A percentile compares a stretch with the other conserved stretches of the same genome.
Conservation (phyloP, 345 rosid genomes). For the Pugionium dolabratum region DNA sequence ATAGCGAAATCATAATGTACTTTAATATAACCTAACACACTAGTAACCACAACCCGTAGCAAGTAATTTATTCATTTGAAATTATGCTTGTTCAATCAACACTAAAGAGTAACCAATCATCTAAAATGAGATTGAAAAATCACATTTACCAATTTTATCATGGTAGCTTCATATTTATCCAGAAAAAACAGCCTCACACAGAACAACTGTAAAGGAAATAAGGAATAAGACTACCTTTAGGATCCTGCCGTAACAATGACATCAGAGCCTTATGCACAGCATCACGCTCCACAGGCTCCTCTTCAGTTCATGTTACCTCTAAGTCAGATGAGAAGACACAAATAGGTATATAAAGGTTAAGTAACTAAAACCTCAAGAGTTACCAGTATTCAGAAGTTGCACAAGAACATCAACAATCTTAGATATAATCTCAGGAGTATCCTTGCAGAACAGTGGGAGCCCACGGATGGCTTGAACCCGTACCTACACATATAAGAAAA, state of each 20-base stretch:
- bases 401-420: slow-evolving; percentile 88
- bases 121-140: background rate
- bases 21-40: background rate
- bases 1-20: background rate
- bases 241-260: slow-evolving; percentile 95
- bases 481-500: slow-evolving; percentile 53
- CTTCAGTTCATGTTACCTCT: slow-evolving; percentile 43
- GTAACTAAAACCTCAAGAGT: slow-evolving; percentile 27
- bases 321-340: slow-evolving; percentile 7
- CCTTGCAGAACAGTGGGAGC: slow-evolving; percentile 94
- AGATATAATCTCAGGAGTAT: slow-evolving; percentile 67
- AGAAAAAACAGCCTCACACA: background rate
- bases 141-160: background rate
- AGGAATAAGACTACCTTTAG: slow-evolving; percentile 68
- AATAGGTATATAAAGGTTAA: background rate
- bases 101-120: slow-evolving; percentile 1
- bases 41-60: background rate
- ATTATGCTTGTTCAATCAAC: background rate
- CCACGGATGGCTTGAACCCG: slow-evolving; percentile 98
- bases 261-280: slow-evolving; percentile 95
- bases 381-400: slow-evolving; percentile 80
- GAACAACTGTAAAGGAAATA: background rate
- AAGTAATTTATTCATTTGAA: slow-evolving; percentile 2
- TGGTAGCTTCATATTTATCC: background rate
- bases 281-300: slow-evolving; percentile 94